phyloP scores from a whole-genome alignment of 305 asterid species.

The Plantago coronopus region DNA sequence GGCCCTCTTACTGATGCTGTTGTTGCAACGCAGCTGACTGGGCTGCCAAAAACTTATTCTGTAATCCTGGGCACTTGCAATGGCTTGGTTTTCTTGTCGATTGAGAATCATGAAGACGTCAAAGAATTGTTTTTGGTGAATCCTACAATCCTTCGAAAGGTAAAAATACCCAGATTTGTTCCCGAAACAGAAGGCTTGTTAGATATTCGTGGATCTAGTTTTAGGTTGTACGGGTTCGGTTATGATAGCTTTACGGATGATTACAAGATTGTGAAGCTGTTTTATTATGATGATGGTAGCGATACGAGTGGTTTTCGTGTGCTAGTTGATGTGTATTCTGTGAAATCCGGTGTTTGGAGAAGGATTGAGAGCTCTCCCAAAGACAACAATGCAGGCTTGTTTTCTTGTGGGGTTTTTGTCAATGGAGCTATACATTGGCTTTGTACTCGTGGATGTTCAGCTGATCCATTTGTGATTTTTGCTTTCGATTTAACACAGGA shows the following conservation, averaged over 20 bases:
- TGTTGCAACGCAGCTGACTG: not conserved
- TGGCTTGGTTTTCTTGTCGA: too few relatives aligned
- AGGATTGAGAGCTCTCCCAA: slow-evolving; percentile 31
- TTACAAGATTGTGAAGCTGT: slow-evolving; percentile 28
- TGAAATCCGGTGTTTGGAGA: slow-evolving; percentile 31
- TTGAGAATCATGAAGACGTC: too few relatives aligned
- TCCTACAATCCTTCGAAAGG: too few relatives aligned
- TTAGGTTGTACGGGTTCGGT: slow-evolving; percentile 1
- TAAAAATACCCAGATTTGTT: too few relatives aligned
- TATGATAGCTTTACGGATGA: slow-evolving; percentile 32
- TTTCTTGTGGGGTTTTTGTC: slow-evolving; percentile 26
- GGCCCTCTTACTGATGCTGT: not conserved
- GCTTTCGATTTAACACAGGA: slow-evolving; percentile 30
- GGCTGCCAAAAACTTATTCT: too few relatives aligned
- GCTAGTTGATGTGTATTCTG: slow-evolving; percentile 27
- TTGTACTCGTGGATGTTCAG: slow-evolving; percentile 4
- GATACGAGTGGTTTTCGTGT: slow-evolving; percentile 18
- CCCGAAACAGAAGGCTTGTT: too few relatives aligned
- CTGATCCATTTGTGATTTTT: slow-evolving; percentile 26
- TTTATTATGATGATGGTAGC: slow-evolving; percentile 9
- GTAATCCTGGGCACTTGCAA: too few relatives aligned
- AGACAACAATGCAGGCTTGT: slow-evolving; percentile 20
- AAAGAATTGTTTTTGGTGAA: too few relatives aligned
- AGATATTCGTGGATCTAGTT: too few relatives aligned
- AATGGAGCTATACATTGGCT: slow-evolving; percentile 40